These are phyloP conservation scores for Pterocarpus macrocarpus DNA, from an alignment of 306 rosid genomes.

Conservation along the genomic window DNA sequence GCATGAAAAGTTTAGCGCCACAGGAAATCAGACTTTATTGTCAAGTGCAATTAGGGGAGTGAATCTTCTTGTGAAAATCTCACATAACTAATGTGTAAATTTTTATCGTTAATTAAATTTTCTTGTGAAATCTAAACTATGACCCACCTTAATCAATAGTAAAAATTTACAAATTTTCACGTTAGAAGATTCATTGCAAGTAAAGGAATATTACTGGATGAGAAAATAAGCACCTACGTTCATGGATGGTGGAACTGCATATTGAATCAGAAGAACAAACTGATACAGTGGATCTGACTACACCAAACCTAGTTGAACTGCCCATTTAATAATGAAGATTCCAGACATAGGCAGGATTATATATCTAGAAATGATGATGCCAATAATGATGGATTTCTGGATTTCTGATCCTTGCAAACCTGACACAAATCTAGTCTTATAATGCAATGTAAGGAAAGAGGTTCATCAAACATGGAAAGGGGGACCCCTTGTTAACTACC, in stretches of 20 bases:
- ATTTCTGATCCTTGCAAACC: slow-evolving; percentile 51
- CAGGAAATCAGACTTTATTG: background rate
- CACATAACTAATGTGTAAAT: no score
- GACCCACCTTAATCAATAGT: no score
- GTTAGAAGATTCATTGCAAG: no score
- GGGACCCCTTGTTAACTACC: background rate
- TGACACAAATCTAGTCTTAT: background rate
- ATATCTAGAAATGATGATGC: slow-evolving; percentile 59
- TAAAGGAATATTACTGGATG: no score
- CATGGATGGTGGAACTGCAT: slow-evolving; percentile 70
- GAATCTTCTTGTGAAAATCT: no score
- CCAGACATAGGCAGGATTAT: slow-evolving; percentile 57
- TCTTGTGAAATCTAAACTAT: no score
- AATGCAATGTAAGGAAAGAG: background rate
- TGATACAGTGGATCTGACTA: slow-evolving; percentile 58
- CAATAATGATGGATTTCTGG: slow-evolving; percentile 47
- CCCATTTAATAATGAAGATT: slow-evolving; percentile 55
- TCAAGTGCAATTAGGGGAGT: background rate
- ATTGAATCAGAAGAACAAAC: slow-evolving; percentile 65
- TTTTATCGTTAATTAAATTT: no score
- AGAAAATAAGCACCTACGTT: slow-evolving; percentile 50
- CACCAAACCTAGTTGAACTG: slow-evolving; percentile 54
- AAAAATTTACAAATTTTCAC: no score
- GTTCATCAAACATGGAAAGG: background rate
- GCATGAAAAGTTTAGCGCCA: background rate